Conservation (phyloP, 73 alveolate species). For the Blepharisma japonicum region DNA sequence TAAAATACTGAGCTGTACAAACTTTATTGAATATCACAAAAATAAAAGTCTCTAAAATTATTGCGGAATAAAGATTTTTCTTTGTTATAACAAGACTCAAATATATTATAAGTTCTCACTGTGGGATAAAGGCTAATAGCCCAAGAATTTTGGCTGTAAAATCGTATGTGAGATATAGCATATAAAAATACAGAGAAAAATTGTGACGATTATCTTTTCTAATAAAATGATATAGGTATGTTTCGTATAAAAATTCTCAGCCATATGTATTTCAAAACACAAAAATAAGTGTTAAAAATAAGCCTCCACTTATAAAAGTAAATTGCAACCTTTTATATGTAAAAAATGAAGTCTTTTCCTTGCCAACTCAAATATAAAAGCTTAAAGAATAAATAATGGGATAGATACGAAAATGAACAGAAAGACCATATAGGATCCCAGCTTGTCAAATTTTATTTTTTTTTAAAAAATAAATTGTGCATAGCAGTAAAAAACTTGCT, state of each 20-base stretch:
- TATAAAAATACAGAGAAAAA: slow-evolving; percentile 89
- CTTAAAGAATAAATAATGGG: slow-evolving; percentile 93
- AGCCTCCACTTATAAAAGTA: slow-evolving; percentile 67
- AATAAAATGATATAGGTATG: slow-evolving; percentile 87
- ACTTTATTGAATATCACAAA: slow-evolving; percentile 95
- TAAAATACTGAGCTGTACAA: slow-evolving; percentile 71
- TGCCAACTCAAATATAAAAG: slow-evolving; percentile 77
- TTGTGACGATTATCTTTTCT: slow-evolving; percentile 96
- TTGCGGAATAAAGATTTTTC: slow-evolving; percentile 73
- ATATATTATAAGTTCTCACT: slow-evolving; percentile 55
- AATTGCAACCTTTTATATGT: slow-evolving; percentile 66
- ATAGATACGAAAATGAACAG: slow-evolving; percentile 93
- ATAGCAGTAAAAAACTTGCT: slow-evolving; percentile 69
- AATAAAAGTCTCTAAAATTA: slow-evolving; percentile 74
- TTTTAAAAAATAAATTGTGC: slow-evolving; percentile 61
- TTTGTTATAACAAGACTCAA: slow-evolving; percentile 51
- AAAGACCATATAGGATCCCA: slow-evolving; percentile 85
- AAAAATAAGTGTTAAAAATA: slow-evolving; percentile 59
- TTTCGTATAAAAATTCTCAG: slow-evolving; percentile 83
- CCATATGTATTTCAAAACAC: slow-evolving; percentile 79
- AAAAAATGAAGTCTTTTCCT: slow-evolving; percentile 52
- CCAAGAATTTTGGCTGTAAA: slow-evolving; percentile 61
- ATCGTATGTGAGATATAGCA: slow-evolving; percentile 78
- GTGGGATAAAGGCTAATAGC: slow-evolving; percentile 85
- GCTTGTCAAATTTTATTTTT: slow-evolving; percentile 64